Evolutionary conservation across 176 grass and related monocot species (phyloP), one percentile per base, ranked within the genome.

Genomic region (Urochloa ruziziensis): DNA sequence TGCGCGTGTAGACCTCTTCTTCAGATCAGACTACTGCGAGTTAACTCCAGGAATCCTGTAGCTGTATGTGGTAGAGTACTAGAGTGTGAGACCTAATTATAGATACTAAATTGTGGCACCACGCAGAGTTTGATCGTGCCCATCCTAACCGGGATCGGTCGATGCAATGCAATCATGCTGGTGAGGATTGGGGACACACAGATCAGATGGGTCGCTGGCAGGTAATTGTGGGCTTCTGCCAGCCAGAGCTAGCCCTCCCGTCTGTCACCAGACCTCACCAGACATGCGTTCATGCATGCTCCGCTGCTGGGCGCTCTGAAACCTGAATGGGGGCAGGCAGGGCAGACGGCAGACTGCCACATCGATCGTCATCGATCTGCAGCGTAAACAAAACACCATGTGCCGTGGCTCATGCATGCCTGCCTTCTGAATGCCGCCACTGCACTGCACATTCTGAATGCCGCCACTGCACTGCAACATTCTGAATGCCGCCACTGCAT

Each of bases 251-350:
- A 4, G 15, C 14, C 5, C 15, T 1, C 28, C 33, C n/a, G 34
- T 54, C 34, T 23, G 35, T 24, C 62, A 54, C n/a, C 11, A 23
- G 66, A 25, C n/a, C n/a, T n/a, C n/a, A n/a, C n/a, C n/a, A n/a
- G n/a, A 9, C 33, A 27, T 56, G 47, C 78, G 48, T 80, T n/a
- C 62, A 80, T 54, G 63, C 46, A 39, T 56, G 63, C 47, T 1
- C 21, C 33, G 46, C 76, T 80, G 25, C 66, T n/a, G 17, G 5
- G 5, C 36, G 66, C 54, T 82, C 80, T 82, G 49, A 75, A 73
- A 56, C 34, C 42, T 74, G 71, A 34, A 34, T 49, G 70, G 4
- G 30, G 4, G n/a, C n/a, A n/a, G n/a, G n/a, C n/a, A n/a, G n/a
- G n/a, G n/a, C n/a, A n/a, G n/a, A n/a, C 25, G 6, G 61, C 61